These are phyloP conservation scores for Eimeria praecox DNA, from an alignment of 169 alveolate species.

Conservation along the genomic window DNA sequence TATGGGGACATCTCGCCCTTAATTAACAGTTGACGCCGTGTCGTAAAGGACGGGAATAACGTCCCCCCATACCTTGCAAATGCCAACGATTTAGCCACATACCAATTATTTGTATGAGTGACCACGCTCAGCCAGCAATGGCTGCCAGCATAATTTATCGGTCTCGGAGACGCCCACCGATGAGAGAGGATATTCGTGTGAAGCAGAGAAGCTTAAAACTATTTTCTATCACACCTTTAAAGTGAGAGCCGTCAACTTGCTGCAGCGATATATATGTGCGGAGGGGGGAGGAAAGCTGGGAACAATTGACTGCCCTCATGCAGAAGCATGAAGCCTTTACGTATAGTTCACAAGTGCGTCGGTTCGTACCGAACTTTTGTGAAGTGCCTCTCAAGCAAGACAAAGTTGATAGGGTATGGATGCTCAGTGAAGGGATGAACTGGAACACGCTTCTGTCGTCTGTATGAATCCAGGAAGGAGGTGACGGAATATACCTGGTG, in stretches of 20 bases:
- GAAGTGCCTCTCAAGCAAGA: background rate
- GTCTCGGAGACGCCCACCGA: background rate
- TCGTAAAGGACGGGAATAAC: background rate
- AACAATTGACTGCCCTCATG: background rate
- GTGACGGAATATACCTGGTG: background rate
- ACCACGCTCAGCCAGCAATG: background rate
- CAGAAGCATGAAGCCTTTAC: background rate
- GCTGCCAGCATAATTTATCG: background rate
- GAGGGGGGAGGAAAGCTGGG: background rate
- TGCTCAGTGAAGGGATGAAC: background rate
- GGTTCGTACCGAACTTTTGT: background rate
- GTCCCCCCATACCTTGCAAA: background rate
- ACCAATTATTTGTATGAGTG: background rate
- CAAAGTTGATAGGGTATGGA: background rate
- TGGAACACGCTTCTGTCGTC: background rate
- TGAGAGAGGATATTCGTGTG: too few species aligned
- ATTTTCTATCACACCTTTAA: too few species aligned
- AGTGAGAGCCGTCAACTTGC: too few species aligned
- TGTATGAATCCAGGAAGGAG: background rate
- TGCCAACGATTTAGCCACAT: background rate
- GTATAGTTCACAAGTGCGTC: background rate
- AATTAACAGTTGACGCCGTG: too few species aligned
- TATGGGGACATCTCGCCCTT: background rate
- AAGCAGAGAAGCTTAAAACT: too few species aligned
- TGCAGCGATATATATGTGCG: background rate